Conservation (phyloP, 1,139 yeast genomes). For the Geotrichum candidum region DNA sequence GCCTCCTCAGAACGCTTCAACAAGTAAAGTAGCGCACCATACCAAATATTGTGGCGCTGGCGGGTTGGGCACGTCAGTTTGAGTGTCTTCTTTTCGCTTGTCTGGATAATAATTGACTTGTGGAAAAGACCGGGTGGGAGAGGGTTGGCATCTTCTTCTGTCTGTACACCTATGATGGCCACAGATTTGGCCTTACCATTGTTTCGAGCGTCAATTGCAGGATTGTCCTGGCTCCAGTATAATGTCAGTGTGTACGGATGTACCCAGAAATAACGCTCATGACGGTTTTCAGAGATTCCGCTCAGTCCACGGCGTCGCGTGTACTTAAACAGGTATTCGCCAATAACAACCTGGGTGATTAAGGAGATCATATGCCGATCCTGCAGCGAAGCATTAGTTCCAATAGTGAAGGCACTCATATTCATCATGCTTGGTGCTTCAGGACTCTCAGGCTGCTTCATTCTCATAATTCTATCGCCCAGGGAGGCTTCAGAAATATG, state of each 20-base stretch:
- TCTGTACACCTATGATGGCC: conserved; percentile 72
- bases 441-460: conserved; percentile 7
- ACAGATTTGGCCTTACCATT: conserved; percentile 61
- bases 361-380: conserved; percentile 79
- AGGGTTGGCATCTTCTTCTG: conserved; percentile 84
- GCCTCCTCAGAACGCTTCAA: conserved; percentile 65
- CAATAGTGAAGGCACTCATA: conserved; percentile 45
- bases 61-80: conserved; percentile 85
- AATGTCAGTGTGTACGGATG: conserved; percentile 89
- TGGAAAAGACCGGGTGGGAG: conserved; percentile 85
- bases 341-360: conserved; percentile 86
- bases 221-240: conserved; percentile 84
- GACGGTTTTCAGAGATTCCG: conserved; percentile 73
- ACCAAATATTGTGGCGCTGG: conserved; percentile 89
- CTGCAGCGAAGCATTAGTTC: conserved; percentile 53
- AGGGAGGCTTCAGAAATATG: conserved; percentile 2
- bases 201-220: conserved; percentile 52
- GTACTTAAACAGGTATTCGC: conserved; percentile 84
- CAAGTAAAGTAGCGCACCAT: conserved; percentile 71
- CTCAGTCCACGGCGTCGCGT: conserved; percentile 74
- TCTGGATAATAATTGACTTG: conserved; percentile 72
- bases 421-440: conserved; percentile 18
- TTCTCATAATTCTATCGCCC: not conserved
- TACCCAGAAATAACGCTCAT: conserved; percentile 92
- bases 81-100: conserved; percentile 55